These are phyloP conservation scores for Euphorbia tirucalli DNA, from an alignment of 345 rosid genomes.

Conservation along the genomic window DNA sequence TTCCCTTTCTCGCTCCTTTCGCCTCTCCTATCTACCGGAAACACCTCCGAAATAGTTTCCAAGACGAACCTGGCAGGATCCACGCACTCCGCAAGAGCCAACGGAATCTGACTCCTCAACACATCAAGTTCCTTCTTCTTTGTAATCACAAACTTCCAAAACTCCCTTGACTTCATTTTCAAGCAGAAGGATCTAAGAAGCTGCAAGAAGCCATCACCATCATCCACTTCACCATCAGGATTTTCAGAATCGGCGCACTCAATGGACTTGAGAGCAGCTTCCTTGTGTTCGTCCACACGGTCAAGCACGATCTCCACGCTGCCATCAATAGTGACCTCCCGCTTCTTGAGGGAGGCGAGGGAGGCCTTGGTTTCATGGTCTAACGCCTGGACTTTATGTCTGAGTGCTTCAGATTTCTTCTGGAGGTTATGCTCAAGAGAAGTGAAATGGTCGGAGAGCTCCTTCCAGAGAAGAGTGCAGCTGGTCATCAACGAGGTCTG, in stretches of 20 bases:
- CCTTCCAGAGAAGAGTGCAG: constrained; percentile 97
- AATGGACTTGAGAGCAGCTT: constrained; percentile 46
- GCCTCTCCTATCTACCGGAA: constrained; percentile 77
- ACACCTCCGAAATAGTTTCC: constrained; percentile 86
- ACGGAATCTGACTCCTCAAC: constrained; percentile 62
- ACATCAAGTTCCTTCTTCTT: constrained; percentile 74
- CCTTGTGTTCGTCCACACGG: constrained; percentile 50
- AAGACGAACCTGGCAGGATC: constrained; percentile 89
- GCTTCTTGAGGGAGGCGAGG: constrained; percentile 64
- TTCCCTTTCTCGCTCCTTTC: constrained; percentile 41
- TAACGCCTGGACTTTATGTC: constrained; percentile 61
- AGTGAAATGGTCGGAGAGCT: constrained; percentile 95
- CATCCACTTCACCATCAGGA: constrained; percentile 73
- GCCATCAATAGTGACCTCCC: constrained; percentile 84
- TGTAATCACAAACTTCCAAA: constrained; percentile 72
- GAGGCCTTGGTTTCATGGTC: constrained; percentile 75
- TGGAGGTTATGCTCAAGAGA: constrained; percentile 70
- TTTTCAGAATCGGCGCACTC: constrained; percentile 30
- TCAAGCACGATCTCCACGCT: constrained; percentile 73
- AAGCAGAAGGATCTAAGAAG: constrained; percentile 52
- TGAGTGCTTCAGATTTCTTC: constrained; percentile 81
- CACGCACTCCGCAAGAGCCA: constrained; percentile 66
- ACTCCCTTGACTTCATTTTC: constrained; percentile 68
- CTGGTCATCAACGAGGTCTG: constrained; percentile 94
- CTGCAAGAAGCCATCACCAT: constrained; percentile 60